Base-by-base conservation (phyloP, 2,329 filamentous ascomycete species). In the Zalaria obscura region DNA sequence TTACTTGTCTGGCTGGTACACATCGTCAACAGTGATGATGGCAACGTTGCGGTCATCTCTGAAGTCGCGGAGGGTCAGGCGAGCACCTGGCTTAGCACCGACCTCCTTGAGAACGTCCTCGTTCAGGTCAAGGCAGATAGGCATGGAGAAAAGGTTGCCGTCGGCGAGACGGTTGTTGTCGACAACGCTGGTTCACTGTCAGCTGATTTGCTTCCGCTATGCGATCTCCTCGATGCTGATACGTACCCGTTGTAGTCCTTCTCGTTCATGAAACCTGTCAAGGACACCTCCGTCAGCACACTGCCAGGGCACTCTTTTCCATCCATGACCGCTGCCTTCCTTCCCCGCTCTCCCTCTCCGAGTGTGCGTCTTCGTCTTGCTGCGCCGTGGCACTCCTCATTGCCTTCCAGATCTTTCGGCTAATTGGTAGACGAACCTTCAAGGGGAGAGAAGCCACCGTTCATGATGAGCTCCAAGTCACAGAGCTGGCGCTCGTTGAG, bases 391-490 rank as follows among this genome's bases (percentile, higher is more conserved):
- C 18, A 18, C 18, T 18, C 18, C 18, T 18, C 18, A 18, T 18
- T 18, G 18, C 18, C 18, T 18, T 18, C 18, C 18, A 18, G 18
- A 18, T 18, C 18, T 18, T 18, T 18, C 18, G 18, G 18, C 18
- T 18, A 18, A 18, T 18, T n/a, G 10, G 18, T 5, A 25, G 50
- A 73, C 78, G 48, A 56, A 93, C 88, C 91, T 77, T 98, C 89
- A 34, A 98, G 77, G 45, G 91, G 91, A 50, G 88, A 95, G 72
- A 98, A 98, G 51, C 91, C 91, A 61, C 91, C 91, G 65, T 87
- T 96, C 64, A 98, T 79, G 58, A 98, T 87, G 66, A 98, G 69
- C 68, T 98, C 91, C 52, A 98, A 75, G 73, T 98, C 91, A 68
- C 91, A 98, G 39, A 98, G 79, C 68, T 98, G 91, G 57, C 91